Evolutionary conservation across 164 flowering plant genomes (phyloP).

Genomic region (Tetracentron sinense): DNA sequence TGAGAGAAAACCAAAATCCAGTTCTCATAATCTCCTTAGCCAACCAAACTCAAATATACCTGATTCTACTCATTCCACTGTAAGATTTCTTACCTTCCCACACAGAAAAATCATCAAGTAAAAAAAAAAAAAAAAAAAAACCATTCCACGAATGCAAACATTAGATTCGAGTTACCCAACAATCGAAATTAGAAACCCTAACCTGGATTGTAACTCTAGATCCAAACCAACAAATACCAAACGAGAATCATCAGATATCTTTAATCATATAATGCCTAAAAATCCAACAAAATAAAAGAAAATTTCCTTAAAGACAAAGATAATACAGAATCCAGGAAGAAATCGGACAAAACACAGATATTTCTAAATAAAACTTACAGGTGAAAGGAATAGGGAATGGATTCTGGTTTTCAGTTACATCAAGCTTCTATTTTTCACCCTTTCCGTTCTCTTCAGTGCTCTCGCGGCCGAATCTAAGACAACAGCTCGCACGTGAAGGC

Average conservation of each 20-base stretch:
- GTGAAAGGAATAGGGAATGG: too few relatives aligned
- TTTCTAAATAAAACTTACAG: not conserved
- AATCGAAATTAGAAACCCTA: not conserved
- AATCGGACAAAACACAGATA: not conserved
- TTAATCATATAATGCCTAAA: not conserved
- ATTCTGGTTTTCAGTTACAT: too few relatives aligned
- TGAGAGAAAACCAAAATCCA: too few relatives aligned
- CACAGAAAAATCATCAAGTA: not conserved
- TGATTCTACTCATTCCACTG: not conserved
- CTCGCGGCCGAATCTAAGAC: too few relatives aligned
- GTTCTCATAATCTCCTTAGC: too few relatives aligned
- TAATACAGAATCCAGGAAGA: not conserved
- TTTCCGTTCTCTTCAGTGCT: too few relatives aligned
- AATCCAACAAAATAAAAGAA: not conserved
- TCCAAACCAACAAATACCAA: not conserved
- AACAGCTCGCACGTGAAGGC: too few relatives aligned
- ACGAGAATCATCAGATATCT: not conserved
- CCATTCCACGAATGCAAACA: not conserved
- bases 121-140: not conserved
- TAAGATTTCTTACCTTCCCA: not conserved
- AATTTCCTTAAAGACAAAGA: not conserved
- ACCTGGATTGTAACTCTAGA: not conserved
- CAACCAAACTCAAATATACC: too few relatives aligned
- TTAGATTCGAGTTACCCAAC: not conserved
- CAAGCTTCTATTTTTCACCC: too few relatives aligned